Conservation (phyloP, 2,329 filamentous ascomycete genomes). For the Lachnellula occidentalis region DNA sequence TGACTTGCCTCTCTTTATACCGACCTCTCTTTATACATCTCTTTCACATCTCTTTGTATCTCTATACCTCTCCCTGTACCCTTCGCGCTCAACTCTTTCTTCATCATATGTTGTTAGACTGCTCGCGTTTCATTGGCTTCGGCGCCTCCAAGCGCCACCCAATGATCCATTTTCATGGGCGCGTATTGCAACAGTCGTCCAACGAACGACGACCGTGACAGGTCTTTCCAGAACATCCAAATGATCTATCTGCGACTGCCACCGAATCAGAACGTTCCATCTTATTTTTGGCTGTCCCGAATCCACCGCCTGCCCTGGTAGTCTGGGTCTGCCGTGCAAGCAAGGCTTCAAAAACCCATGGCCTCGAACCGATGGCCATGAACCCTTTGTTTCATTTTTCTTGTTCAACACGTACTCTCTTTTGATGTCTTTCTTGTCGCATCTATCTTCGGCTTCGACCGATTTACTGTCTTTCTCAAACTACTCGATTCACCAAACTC, state of each 20-base stretch:
- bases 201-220: conserved; percentile 16
- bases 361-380: conserved; percentile 15
- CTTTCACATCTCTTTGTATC: too few species aligned
- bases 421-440: conserved; percentile 16
- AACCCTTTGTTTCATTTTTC: conserved; percentile 25
- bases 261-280: conserved; percentile 23
- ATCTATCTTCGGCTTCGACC: conserved; percentile 5
- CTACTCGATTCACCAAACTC: not conserved
- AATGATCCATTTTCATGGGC: conserved; percentile 16
- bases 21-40: too few species aligned
- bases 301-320: conserved; percentile 3
- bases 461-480: not conserved
- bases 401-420: conserved; percentile 9
- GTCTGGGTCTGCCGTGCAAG: conserved; percentile 6
- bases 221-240: conserved; percentile 10
- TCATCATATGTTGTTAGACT: conserved; percentile 1
- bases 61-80: too few species aligned
- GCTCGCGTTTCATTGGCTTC: conserved; percentile 11
- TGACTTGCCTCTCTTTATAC: too few species aligned
- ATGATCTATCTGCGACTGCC: conserved; percentile 19
- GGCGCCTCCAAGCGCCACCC: conserved; percentile 15
- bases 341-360: conserved; percentile 8
- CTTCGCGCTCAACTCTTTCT: conserved; percentile 9
- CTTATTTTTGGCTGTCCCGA: conserved; percentile 16
- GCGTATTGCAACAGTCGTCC: conserved; percentile 25